Conservation (phyloP, 2,329 filamentous ascomycete genomes). For the Fusarium sp. region DNA sequence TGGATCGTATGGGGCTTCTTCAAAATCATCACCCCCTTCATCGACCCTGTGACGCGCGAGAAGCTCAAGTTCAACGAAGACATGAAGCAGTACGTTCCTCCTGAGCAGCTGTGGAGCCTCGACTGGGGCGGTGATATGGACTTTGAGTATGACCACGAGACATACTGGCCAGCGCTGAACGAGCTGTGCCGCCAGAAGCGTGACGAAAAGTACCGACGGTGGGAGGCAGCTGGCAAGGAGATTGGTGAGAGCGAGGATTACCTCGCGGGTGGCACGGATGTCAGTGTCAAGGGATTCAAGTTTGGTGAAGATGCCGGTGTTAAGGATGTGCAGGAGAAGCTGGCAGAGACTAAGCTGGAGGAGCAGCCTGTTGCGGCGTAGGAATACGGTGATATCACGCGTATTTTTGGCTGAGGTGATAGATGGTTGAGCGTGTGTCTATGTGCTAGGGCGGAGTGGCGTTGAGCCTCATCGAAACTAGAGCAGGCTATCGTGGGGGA, state of each 20-base stretch:
- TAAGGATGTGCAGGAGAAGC: slow-evolving; percentile 44
- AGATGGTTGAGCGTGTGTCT: background rate
- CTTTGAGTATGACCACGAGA: slow-evolving; percentile 89
- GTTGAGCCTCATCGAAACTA: background rate
- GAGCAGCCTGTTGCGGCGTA: slow-evolving; percentile 39
- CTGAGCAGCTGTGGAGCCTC: slow-evolving; percentile 82
- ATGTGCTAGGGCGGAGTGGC: background rate
- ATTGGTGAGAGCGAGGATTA: slow-evolving; percentile 91
- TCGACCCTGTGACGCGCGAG: slow-evolving; percentile 90
- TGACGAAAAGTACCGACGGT: slow-evolving; percentile 72
- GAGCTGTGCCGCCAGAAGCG: slow-evolving; percentile 74
- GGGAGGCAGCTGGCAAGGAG: slow-evolving; percentile 81
- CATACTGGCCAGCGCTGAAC: slow-evolving; percentile 89
- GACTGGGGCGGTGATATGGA: slow-evolving; percentile 80
- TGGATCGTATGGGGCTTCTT: slow-evolving; percentile 95
- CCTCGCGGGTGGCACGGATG: slow-evolving; percentile 70
- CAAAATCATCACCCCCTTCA: slow-evolving; percentile 94
- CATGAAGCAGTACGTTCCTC: slow-evolving; percentile 82
- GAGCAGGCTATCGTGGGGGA: background rate
- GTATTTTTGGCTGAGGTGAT: background rate
- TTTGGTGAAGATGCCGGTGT: slow-evolving; percentile 39
- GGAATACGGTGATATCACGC: background rate
- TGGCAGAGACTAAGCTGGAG: slow-evolving; percentile 43
- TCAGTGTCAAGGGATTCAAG: slow-evolving; percentile 49
- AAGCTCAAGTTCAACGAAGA: slow-evolving; percentile 99